Evolutionary conservation across 495 filamentous ascomycete species (phyloP).

Genomic region (Aspergillus nanangensis): DNA sequence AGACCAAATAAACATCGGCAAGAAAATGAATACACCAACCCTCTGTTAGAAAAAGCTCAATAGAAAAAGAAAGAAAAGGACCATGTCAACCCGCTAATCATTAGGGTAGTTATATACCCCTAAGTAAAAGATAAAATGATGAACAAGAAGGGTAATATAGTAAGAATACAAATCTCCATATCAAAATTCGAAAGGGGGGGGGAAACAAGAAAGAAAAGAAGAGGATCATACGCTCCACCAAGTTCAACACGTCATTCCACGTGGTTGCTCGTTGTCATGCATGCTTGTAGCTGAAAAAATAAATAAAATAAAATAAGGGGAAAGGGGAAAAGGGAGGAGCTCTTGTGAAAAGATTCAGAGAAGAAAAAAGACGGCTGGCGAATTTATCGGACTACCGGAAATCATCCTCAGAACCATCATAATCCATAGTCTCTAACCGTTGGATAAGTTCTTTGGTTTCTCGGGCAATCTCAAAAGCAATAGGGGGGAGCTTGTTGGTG

Average conservation of each 20-base stretch:
- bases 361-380: slow-evolving; percentile 3
- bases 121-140: slow-evolving; percentile 6
- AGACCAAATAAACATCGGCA: too few species aligned
- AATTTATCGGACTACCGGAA: slow-evolving; percentile 25
- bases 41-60: too few species aligned
- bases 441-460: slow-evolving; percentile 74
- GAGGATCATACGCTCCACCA: slow-evolving; percentile 25
- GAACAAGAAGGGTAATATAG: neutral
- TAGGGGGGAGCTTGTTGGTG: slow-evolving; percentile 69
- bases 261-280: slow-evolving; percentile 39
- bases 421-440: slow-evolving; percentile 32
- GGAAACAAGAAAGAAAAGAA: slow-evolving; percentile 3
- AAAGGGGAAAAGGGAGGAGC: neutral
- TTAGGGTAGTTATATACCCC: neutral
- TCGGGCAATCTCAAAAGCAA: slow-evolving; percentile 83
- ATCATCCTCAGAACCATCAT: slow-evolving; percentile 33
- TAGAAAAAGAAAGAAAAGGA: neutral
- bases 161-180: neutral
- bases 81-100: neutral
- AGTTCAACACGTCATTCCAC: slow-evolving; percentile 38
- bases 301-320: slow-evolving; percentile 7
- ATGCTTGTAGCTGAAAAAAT: slow-evolving; percentile 36
- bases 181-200: neutral
- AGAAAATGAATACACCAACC: too few species aligned
- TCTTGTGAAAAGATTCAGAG: neutral